Conservation (phyloP, 306 rosid genomes). For the Echinosophora koreensis region DNA sequence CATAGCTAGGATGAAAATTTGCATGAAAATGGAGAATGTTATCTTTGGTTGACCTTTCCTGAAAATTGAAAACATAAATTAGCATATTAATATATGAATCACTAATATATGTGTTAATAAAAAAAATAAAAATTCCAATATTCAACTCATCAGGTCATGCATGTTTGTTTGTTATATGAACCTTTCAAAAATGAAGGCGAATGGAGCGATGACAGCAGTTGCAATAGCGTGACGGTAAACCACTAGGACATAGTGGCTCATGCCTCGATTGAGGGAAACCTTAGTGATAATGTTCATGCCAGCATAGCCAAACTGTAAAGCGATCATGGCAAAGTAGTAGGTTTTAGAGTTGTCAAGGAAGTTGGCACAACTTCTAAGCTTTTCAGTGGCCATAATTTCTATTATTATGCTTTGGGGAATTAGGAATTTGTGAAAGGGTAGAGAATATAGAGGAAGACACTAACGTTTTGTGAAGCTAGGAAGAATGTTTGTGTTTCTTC, state of each 20-base stretch:
- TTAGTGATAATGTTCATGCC: slow-evolving; percentile 93
- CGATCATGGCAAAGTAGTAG: slow-evolving; percentile 87
- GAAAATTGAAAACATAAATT: slow-evolving; percentile 43
- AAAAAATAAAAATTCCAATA: no score
- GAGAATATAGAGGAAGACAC: slow-evolving; percentile 46
- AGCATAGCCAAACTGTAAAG: slow-evolving; percentile 88
- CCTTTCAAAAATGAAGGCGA: slow-evolving; percentile 86
- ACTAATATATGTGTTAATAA: background rate
- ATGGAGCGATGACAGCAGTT: slow-evolving; percentile 76
- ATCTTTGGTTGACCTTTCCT: slow-evolving; percentile 91
- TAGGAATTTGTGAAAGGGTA: background rate
- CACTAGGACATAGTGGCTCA: slow-evolving; percentile 96
- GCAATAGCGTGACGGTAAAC: slow-evolving; percentile 94
- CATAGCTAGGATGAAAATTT: slow-evolving; percentile 76
- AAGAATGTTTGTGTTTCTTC: no score
- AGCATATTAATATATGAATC: slow-evolving; percentile 20
- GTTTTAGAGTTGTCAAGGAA: slow-evolving; percentile 74
- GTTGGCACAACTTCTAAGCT: slow-evolving; percentile 50
- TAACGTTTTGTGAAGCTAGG: no score
- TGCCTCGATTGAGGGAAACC: slow-evolving; percentile 86
- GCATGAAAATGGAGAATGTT: slow-evolving; percentile 72
- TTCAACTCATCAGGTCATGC: no score
- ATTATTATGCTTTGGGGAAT: background rate
- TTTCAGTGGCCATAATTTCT: slow-evolving; percentile 55
- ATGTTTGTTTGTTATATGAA: background rate